phyloP scores from a whole-genome alignment of 305 asterid species.

The Coffea humblotiana region DNA sequence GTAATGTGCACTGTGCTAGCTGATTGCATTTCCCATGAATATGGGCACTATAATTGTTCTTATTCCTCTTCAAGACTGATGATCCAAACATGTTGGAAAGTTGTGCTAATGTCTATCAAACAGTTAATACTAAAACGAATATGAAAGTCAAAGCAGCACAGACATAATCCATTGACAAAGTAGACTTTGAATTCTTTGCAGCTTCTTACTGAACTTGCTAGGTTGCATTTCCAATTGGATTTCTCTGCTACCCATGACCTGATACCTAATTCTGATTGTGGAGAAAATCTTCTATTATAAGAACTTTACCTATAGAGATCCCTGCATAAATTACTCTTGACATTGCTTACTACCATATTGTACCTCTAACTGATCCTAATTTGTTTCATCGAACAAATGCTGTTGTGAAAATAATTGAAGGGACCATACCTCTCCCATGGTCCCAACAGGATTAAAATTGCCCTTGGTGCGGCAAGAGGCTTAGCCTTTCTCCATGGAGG shows the following conservation, averaged over 20 bases:
- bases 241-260: background rate
- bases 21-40: background rate
- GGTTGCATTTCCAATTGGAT: background rate
- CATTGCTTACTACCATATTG: background rate
- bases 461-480: constrained; percentile 96
- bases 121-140: background rate
- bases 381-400: background rate
- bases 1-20: background rate
- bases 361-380: background rate
- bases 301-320: background rate
- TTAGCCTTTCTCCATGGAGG: constrained; percentile 86
- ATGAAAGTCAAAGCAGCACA: background rate
- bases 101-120: background rate
- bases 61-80: background rate
- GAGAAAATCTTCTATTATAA: background rate
- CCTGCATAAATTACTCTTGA: background rate
- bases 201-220: background rate
- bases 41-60: background rate
- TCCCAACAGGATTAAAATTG: constrained; percentile 80
- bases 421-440: constrained; percentile 97
- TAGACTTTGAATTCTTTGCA: background rate
- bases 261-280: background rate
- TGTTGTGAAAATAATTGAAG: constrained; percentile 44
- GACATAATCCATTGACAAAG: background rate
- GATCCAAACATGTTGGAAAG: background rate